Conservation (phyloP, 768 basidiomycete genomes). For the Mycena olivaceomarginata region DNA sequence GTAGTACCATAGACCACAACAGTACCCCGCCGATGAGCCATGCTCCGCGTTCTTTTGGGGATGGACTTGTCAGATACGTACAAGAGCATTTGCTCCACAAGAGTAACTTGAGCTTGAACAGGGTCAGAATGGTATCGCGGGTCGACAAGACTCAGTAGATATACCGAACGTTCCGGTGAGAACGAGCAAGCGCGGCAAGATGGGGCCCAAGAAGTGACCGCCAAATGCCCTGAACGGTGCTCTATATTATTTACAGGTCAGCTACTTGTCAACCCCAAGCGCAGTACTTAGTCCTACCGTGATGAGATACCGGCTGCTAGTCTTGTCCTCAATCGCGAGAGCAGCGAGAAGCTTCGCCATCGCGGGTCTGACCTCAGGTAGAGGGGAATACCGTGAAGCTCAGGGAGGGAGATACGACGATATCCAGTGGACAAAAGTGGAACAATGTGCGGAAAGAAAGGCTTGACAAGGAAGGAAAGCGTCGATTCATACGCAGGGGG, state of each 20-base stretch:
- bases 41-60: constrained; percentile 24
- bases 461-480: constrained; percentile 34
- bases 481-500: constrained; percentile 34
- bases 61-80: constrained; percentile 33
- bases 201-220: constrained; percentile 20
- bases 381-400: constrained; percentile 29
- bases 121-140: not conserved
- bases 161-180: constrained; percentile 21
- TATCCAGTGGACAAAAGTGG: constrained; percentile 24
- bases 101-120: constrained; percentile 24
- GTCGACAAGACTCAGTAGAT: not conserved
- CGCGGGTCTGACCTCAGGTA: constrained; percentile 29
- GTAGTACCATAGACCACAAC: constrained; percentile 16
- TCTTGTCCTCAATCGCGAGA: constrained; percentile 28
- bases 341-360: constrained; percentile 32
- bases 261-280: no score
- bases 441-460: constrained; percentile 35
- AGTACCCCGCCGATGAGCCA: constrained; percentile 17
- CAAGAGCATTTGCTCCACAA: constrained; percentile 27
- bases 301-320: not conserved
- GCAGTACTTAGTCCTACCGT: no score
- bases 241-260: no score
- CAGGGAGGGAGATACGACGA: constrained; percentile 21
- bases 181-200: constrained; percentile 22
- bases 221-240: not conserved